These are phyloP conservation scores for Macrotyloma uniflorum DNA, from an alignment of 306 rosid species.

Conservation along the genomic window DNA sequence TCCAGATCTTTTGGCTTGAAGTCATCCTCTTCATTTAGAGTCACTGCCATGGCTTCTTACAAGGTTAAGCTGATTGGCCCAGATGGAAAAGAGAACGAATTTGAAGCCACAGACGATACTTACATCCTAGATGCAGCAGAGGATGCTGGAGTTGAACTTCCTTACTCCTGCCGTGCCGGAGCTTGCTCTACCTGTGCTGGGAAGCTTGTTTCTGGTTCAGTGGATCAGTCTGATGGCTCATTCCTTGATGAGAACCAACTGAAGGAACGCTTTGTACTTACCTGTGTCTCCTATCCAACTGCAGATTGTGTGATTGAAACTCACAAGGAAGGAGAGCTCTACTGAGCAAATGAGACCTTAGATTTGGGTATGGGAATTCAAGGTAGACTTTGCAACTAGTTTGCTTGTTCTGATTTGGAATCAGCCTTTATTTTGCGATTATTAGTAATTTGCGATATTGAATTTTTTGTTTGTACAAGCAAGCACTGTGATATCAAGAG, in stretches of 20 bases:
- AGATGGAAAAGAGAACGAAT: conserved; percentile 61
- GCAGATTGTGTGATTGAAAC: conserved; percentile 74
- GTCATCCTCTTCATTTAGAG: conserved; percentile 54
- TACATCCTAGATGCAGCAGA: conserved; percentile 86
- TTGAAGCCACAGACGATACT: conserved; percentile 72
- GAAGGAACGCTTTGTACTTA: conserved; percentile 59
- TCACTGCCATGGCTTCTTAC: conserved; percentile 67
- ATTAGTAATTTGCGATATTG: conserved; percentile 26
- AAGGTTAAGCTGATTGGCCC: conserved; percentile 74
- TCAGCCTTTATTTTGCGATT: conserved; percentile 18
- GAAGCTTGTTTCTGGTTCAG: conserved; percentile 60
- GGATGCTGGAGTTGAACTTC: conserved; percentile 74
- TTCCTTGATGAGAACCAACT: conserved; percentile 74
- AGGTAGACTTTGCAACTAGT: conserved; percentile 25
- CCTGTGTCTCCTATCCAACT: conserved; percentile 79
- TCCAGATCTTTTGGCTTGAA: conserved; percentile 64
- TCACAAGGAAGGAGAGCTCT: conserved; percentile 77
- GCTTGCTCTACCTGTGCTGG: conserved; percentile 90
- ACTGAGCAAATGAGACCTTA: conserved; percentile 43
- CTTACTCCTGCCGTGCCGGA: conserved; percentile 90
- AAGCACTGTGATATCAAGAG: conserved; percentile 28
- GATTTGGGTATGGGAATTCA: conserved; percentile 3
- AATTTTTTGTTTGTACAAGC: conserved; percentile 31
- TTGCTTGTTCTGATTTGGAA: conserved; percentile 35
- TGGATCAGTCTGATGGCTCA: conserved; percentile 81